Base-by-base conservation (phyloP, 352 stramenopile genomes). In the Phytopythium cucurbitacearum region DNA sequence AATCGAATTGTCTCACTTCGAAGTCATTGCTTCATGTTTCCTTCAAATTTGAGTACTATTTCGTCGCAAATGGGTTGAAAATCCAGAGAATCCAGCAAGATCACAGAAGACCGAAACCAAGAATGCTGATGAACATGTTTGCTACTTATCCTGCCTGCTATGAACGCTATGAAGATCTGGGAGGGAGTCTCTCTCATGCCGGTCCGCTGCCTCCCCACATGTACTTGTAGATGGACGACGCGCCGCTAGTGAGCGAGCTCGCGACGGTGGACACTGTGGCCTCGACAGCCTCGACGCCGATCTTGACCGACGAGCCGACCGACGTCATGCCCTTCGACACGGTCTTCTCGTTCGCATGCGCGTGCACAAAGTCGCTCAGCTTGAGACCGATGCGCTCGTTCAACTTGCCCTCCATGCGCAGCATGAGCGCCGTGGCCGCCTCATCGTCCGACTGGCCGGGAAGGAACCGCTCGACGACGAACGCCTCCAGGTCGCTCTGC, bases 341-440 rank as follows among this genome's bases (percentile, higher is more conserved):
- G 0, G 83, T 94, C 60, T 94, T 94, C 50, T 94, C 83, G 53
- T 91, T 94, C 0, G 79, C 76, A 40, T 94, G 83, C 11, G 83
- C 80, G 52, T 94, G 83, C 5, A 94, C 83, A 71, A 94, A 94
- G 51, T 94, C 83, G 50, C 79, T 91, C 16, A 94, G 75, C 65
- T 91, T 89, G 37, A 91, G 56, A 3, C 83, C 83, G 41, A 94
- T 94, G 50, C 85, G 85, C 57, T 94, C 83, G 57, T 94, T 94
- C 7, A 94, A 60, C 50, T 94, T 94, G 46, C 83, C 83, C 56
- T 94, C 83, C 83, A 94, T 94, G 39, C 83, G 77, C 47, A 94
- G 58, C 66, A 86, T 88, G 33, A 94, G 59, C 32, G 83, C 83
- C 7, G 77, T 91, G 7, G 83, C 83, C 2, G 83, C 83, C 38